Evolutionary conservation across 2,329 filamentous ascomycete species (phyloP).

Genomic region (Cadophora gregata): DNA sequence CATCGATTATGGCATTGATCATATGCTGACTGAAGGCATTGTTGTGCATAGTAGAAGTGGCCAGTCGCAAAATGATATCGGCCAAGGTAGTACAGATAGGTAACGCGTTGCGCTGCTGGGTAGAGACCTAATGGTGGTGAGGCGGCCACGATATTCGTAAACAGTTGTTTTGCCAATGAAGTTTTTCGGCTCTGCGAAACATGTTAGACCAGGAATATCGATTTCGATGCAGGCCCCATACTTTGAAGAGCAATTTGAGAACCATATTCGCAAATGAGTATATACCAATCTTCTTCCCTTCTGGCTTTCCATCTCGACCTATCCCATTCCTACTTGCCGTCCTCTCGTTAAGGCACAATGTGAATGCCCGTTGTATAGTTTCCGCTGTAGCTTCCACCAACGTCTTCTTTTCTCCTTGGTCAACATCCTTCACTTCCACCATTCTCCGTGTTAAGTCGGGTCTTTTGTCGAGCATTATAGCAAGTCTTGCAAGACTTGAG

Average conservation of each 20-base stretch:
- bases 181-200: conserved; percentile 73
- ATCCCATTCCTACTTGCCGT: conserved; percentile 64
- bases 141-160: conserved; percentile 83
- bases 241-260: conserved; percentile 84
- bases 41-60: conserved; percentile 78
- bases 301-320: conserved; percentile 64
- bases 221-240: conserved; percentile 46
- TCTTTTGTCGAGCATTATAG: conserved; percentile 81
- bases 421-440: conserved; percentile 53
- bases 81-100: conserved; percentile 93
- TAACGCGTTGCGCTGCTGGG: conserved; percentile 85
- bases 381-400: conserved; percentile 89
- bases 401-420: conserved; percentile 72
- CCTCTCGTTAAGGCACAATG: conserved; percentile 84
- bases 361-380: conserved; percentile 88
- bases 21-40: conserved; percentile 81
- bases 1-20: conserved; percentile 77
- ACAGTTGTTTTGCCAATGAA: conserved; percentile 84
- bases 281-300: conserved; percentile 85
- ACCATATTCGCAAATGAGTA: conserved; percentile 93
- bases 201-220: conserved; percentile 17
- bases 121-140: conserved; percentile 83
- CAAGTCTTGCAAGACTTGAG: conserved; percentile 78
- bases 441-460: conserved; percentile 77
- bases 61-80: conserved; percentile 87